These are phyloP conservation scores for Geotrichum siamense DNA, from an alignment of 1,139 yeast genomes.

Conservation along the genomic window DNA sequence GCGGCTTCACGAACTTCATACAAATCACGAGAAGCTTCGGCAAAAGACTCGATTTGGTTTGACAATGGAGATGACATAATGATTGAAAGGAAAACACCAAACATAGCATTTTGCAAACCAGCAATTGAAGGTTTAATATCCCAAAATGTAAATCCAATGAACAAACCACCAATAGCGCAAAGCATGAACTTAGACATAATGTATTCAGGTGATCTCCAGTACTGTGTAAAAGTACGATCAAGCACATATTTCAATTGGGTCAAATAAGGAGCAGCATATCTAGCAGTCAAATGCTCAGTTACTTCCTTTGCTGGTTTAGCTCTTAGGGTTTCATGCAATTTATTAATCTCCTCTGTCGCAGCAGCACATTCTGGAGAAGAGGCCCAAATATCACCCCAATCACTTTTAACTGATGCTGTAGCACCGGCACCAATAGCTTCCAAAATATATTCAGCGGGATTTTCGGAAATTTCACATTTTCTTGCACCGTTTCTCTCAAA, in stretches of 20 bases:
- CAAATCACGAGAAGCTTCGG: conserved; percentile 48
- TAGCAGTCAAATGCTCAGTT: conserved; percentile 18
- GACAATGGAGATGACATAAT: conserved; percentile 48
- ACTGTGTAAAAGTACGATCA: conserved; percentile 33
- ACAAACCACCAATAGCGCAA: conserved; percentile 39
- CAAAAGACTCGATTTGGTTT: conserved; percentile 53
- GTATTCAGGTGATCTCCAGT: conserved; percentile 38
- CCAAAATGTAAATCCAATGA: conserved; percentile 51
- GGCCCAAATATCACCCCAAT: conserved; percentile 58
- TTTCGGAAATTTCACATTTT: conserved; percentile 55
- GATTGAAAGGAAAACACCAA: conserved; percentile 46
- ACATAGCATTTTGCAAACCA: conserved; percentile 49
- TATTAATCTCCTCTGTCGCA: conserved; percentile 31
- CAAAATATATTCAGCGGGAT: conserved; percentile 76
- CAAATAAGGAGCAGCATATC: conserved; percentile 28
- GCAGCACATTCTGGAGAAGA: conserved; percentile 46
- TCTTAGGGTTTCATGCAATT: conserved; percentile 37
- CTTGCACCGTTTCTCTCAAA: conserved; percentile 62
- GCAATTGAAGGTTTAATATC: conserved; percentile 43
- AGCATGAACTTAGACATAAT: conserved; percentile 23
- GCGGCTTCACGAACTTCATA: conserved; percentile 58
- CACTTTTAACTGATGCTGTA: conserved; percentile 53
- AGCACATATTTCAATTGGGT: conserved; percentile 36
- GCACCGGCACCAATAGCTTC: conserved; percentile 73
- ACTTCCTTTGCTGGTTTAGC: conserved; percentile 28